Percentiles rank a stretch among this genome's conserved stretches.
Conservation (phyloP, 768 basidiomycete genomes). For the Mycena sanguinolenta region DNA sequence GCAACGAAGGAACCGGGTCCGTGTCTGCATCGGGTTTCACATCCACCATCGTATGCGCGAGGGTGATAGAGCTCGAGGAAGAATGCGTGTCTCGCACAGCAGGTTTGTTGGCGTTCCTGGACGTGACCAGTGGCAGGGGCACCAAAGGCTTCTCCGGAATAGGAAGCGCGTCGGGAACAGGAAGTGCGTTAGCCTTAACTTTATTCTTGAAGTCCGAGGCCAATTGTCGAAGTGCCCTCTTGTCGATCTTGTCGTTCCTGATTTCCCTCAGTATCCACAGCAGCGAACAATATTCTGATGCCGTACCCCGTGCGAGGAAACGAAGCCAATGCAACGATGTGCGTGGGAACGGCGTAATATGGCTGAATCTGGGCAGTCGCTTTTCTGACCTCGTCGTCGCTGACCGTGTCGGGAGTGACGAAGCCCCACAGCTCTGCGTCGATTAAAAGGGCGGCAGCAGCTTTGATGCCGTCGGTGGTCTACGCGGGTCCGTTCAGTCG, state of each 20-base stretch:
- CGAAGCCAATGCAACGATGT: constrained; percentile 55
- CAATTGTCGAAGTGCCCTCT: constrained; percentile 56
- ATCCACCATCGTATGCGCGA: not conserved
- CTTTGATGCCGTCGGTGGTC: constrained; percentile 57
- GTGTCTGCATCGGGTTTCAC: not conserved
- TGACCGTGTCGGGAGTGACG: constrained; percentile 55
- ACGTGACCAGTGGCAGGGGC: constrained; percentile 30
- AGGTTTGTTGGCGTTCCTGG: constrained; percentile 30
- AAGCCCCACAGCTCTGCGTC: constrained; percentile 70
- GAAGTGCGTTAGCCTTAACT: constrained; percentile 23
- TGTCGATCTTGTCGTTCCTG: constrained; percentile 68
- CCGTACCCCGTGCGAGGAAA: constrained; percentile 68
- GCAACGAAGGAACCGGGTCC: not conserved
- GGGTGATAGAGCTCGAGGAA: constrained; percentile 34
- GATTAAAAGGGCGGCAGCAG: constrained; percentile 65
- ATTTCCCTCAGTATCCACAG: constrained; percentile 15
- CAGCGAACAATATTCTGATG: not conserved
- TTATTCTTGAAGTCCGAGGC: constrained; percentile 42
- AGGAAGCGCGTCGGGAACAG: constrained; percentile 18
- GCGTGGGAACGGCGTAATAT: constrained; percentile 70
- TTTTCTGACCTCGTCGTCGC: constrained; percentile 54
- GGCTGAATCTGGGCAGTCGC: constrained; percentile 67
- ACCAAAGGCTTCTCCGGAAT: constrained; percentile 28
- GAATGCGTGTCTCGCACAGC: constrained; percentile 12
- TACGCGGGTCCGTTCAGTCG: constrained; percentile 31